Percentiles rank a stretch among this genome's conserved stretches.
Evolutionary conservation across 2,329 filamentous ascomycete genomes (phyloP).

Genomic region (Fusarium drepaniforme): DNA sequence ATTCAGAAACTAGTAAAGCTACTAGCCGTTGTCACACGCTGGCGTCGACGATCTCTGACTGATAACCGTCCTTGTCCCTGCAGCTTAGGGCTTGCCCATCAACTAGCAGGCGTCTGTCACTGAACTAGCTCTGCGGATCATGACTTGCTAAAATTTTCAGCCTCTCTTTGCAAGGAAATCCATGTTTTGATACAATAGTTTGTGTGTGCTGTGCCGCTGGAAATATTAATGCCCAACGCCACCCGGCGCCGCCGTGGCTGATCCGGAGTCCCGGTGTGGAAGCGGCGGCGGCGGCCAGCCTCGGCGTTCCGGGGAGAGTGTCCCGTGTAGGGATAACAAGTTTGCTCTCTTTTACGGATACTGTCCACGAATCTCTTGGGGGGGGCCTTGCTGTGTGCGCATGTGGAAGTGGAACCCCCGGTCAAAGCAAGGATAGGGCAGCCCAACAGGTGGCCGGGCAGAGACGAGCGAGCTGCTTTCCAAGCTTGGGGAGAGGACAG

Average conservation of each 20-base stretch:
- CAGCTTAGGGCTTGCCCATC: background rate
- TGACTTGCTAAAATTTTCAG: background rate
- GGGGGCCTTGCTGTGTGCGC: background rate
- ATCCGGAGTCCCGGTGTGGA: background rate
- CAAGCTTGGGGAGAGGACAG: background rate
- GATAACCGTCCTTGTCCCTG: background rate
- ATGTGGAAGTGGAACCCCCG: conserved; percentile 12
- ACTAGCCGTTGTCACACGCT: background rate
- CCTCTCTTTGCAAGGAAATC: background rate
- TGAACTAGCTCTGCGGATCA: conserved; percentile 7
- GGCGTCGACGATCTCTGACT: conserved; percentile 1
- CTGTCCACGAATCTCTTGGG: background rate
- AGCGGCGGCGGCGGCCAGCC: conserved; percentile 1
- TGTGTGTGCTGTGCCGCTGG: background rate
- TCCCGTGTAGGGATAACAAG: background rate
- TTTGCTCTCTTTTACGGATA: background rate
- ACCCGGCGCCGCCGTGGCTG: conserved; percentile 8
- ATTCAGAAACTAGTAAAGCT: background rate
- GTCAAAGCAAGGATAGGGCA: background rate
- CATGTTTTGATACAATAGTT: background rate
- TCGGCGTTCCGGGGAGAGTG: background rate
- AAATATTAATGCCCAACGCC: conserved; percentile 1
- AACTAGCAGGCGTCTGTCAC: background rate
- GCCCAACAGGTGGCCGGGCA: background rate
- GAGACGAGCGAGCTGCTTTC: conserved; percentile 7